Conservation (phyloP, 495 filamentous ascomycete genomes). For the Lophium mytilinum region DNA sequence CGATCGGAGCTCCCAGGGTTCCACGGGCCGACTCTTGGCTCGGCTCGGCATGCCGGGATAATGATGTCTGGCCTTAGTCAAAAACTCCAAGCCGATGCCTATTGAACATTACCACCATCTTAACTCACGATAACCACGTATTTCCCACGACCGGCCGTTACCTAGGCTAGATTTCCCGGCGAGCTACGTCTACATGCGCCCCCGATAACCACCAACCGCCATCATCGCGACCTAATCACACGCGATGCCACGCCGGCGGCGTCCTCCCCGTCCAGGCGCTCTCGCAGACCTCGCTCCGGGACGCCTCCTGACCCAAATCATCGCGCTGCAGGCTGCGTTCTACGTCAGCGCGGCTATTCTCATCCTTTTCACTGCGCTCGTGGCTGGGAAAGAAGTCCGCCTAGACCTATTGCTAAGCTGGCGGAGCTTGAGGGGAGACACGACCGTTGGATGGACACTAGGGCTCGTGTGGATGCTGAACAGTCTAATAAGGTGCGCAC, state of each 20-base stretch:
- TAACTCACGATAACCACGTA: background rate
- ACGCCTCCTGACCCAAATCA: slow-evolving; percentile 79
- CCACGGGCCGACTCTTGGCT: no score
- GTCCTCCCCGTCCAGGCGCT: slow-evolving; percentile 69
- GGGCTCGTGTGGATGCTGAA: slow-evolving; percentile 81
- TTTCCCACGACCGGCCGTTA: background rate
- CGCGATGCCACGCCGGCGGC: slow-evolving; percentile 64
- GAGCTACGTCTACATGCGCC: slow-evolving; percentile 1
- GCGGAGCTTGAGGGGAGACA: slow-evolving; percentile 78
- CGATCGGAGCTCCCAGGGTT: no score
- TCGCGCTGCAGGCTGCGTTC: slow-evolving; percentile 74
- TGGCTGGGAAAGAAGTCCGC: slow-evolving; percentile 65
- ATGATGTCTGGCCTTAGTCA: no score
- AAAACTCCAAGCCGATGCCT: background rate
- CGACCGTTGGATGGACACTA: slow-evolving; percentile 83
- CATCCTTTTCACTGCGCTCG: slow-evolving; percentile 80
- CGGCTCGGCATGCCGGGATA: no score
- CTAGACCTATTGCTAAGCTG: slow-evolving; percentile 71
- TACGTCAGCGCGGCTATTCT: slow-evolving; percentile 67
- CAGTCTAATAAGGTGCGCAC: slow-evolving; percentile 59
- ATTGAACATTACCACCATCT: background rate
- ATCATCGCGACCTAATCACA: background rate
- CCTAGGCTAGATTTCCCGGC: background rate
- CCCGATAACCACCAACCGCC: slow-evolving; percentile 7
- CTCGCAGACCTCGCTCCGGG: slow-evolving; percentile 74